Evolutionary conservation across 306 rosid species (phyloP).

Genomic region (Hippophae rhamnoides): DNA sequence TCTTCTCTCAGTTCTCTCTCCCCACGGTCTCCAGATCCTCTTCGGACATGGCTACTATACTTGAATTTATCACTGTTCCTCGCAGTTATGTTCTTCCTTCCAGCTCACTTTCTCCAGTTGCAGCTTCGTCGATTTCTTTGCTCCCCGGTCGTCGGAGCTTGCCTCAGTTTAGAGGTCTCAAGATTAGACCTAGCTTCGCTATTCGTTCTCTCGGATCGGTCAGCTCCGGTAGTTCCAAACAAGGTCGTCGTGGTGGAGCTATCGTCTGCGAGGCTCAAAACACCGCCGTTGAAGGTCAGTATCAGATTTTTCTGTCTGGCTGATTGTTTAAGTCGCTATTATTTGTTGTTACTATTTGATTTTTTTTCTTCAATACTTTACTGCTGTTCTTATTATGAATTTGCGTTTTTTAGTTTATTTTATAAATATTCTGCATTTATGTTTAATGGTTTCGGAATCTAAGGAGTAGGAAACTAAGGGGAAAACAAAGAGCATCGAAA

Average conservation of each 20-base stretch:
- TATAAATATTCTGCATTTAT: too few species aligned
- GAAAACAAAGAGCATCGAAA: too few species aligned
- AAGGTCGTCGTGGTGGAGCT: constrained; percentile 27
- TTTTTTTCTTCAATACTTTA: neutral
- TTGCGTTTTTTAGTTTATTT: too few species aligned
- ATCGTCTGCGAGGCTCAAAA: constrained; percentile 66
- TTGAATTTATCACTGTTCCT: constrained; percentile 46
- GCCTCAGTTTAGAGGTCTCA: constrained; percentile 52
- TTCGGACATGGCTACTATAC: constrained; percentile 61
- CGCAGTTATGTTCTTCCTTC: constrained; percentile 37
- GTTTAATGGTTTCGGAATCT: too few species aligned
- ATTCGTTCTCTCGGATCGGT: constrained; percentile 20
- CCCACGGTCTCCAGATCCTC: constrained; percentile 32
- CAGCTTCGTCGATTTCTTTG: constrained; percentile 30
- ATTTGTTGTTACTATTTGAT: neutral
- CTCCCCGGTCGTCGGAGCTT: constrained; percentile 27
- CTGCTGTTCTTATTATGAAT: neutral
- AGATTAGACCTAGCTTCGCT: constrained; percentile 20
- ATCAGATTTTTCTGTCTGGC: neutral
- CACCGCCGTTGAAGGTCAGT: constrained; percentile 60
- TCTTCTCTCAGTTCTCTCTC: neutral
- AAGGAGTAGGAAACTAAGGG: too few species aligned
- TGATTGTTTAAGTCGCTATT: neutral
- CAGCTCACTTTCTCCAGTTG: constrained; percentile 21
- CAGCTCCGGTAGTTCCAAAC: constrained; percentile 15